phyloP scores from a whole-genome alignment of 495 filamentous ascomycete species.

The Aspergillus avenaceus region DNA sequence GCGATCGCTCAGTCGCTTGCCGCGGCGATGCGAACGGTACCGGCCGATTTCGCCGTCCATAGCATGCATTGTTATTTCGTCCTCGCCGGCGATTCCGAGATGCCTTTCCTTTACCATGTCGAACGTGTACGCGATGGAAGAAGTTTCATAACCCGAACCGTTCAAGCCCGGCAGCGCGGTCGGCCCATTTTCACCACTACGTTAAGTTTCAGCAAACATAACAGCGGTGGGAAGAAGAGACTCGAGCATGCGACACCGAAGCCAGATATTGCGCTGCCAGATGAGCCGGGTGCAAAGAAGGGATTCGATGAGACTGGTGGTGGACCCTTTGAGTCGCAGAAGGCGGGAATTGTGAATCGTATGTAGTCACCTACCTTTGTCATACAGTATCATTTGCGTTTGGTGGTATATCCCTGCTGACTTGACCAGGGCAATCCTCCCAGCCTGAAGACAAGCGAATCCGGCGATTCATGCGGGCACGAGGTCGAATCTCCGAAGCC shows the following conservation, averaged over 20 bases:
- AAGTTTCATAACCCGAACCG: constrained; percentile 89
- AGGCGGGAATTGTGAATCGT: constrained; percentile 43
- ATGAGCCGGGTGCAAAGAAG: constrained; percentile 19
- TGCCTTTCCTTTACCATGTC: constrained; percentile 89
- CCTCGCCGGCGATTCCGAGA: constrained; percentile 75
- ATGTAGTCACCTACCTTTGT: no score
- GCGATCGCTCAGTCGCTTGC: constrained; percentile 89
- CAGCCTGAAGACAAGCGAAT: constrained; percentile 62
- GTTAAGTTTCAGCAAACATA: constrained; percentile 75
- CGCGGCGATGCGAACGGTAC: constrained; percentile 84
- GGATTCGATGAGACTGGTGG: constrained; percentile 27
- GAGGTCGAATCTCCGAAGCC: constrained; percentile 65
- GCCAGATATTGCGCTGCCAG: constrained; percentile 27
- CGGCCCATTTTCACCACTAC: constrained; percentile 92
- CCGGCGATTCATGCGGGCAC: constrained; percentile 74
- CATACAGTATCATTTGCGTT: background rate
- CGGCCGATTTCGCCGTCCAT: constrained; percentile 74
- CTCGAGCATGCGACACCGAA: constrained; percentile 43
- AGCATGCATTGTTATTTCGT: constrained; percentile 99
- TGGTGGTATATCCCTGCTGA: background rate
- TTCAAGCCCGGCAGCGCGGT: constrained; percentile 88
- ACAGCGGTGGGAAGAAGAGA: constrained; percentile 57
- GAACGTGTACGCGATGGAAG: constrained; percentile 88
- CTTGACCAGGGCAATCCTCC: constrained; percentile 29
- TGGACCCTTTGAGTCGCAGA: constrained; percentile 40